Percentiles rank a stretch among this genome's conserved stretches.
Evolutionary conservation across 2,329 filamentous ascomycete species (phyloP).

Genomic region (Emmonsiellopsis sp.): DNA sequence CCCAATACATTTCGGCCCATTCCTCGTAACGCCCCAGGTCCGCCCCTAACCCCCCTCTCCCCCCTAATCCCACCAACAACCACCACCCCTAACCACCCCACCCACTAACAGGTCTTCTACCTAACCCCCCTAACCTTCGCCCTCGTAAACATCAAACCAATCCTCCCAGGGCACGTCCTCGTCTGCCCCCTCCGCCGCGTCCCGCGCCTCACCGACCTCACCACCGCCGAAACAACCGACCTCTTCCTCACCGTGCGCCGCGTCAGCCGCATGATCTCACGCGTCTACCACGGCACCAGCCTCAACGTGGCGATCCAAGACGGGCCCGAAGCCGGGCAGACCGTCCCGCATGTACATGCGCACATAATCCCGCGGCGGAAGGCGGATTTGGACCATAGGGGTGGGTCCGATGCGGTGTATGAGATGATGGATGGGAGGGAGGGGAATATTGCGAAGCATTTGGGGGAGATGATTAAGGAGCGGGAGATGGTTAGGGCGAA

Average conservation of each 20-base stretch:
- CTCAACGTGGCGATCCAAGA: conserved; percentile 97
- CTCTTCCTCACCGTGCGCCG: conserved; percentile 81
- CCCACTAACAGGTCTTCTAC: conserved; percentile 65
- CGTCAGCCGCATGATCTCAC: conserved; percentile 65
- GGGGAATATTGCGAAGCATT: conserved; percentile 67
- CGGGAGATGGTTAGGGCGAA: conserved; percentile 31
- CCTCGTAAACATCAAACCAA: conserved; percentile 89
- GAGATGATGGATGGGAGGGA: conserved; percentile 72
- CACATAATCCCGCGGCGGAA: conserved; percentile 72
- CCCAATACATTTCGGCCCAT: conserved; percentile 62
- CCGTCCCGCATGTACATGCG: conserved; percentile 84
- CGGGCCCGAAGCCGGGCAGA: conserved; percentile 81
- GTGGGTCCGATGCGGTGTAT: conserved; percentile 68
- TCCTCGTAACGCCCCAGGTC: conserved; percentile 67
- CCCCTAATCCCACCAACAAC: background rate
- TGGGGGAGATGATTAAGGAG: conserved; percentile 50
- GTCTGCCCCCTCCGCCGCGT: conserved; percentile 66
- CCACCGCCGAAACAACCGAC: conserved; percentile 63
- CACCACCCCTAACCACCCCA: background rate
- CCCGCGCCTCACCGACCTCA: conserved; percentile 66
- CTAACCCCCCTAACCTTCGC: conserved; percentile 71
- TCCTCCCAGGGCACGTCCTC: conserved; percentile 87
- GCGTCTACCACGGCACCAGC: conserved; percentile 55
- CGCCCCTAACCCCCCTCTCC: conserved; percentile 10
- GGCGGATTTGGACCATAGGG: conserved; percentile 48